phyloP scores from a whole-genome alignment of 2,329 filamentous ascomycete species.

The Periconia sp. region DNA sequence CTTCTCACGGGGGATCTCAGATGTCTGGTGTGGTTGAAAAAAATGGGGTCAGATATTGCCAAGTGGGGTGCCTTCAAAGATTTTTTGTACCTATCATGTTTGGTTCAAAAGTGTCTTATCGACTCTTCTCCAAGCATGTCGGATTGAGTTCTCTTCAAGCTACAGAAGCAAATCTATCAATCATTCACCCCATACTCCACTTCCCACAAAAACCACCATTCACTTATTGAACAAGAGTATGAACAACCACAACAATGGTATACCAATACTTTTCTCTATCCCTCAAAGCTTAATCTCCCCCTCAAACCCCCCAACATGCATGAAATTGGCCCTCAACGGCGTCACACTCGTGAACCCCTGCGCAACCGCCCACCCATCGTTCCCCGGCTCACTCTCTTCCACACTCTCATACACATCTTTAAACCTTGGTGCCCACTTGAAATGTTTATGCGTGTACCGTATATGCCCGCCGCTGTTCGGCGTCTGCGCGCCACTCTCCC shows the following conservation, averaged over 20 bases:
- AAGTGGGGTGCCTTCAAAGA: no score
- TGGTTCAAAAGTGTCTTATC: no score
- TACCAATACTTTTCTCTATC: background rate
- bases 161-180: no score
- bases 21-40: no score
- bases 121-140: no score
- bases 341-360: constrained; percentile 89
- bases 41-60: no score
- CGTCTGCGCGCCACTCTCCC: constrained; percentile 27
- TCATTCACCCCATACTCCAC: no score
- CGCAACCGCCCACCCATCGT: constrained; percentile 91
- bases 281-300: constrained; percentile 4
- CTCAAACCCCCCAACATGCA: constrained; percentile 55
- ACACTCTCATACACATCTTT: constrained; percentile 85
- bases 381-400: constrained; percentile 75
- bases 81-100: no score
- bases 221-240: background rate
- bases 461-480: constrained; percentile 35
- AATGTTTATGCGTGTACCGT: constrained; percentile 77
- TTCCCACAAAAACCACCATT: no score
- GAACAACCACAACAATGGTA: background rate
- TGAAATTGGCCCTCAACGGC: constrained; percentile 89
- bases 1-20: no score
- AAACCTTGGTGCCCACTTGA: constrained; percentile 92
- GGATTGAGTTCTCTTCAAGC: no score